phyloP scores from a whole-genome alignment of 257 asterid species.

The Lithospermum erythrorhizon region DNA sequence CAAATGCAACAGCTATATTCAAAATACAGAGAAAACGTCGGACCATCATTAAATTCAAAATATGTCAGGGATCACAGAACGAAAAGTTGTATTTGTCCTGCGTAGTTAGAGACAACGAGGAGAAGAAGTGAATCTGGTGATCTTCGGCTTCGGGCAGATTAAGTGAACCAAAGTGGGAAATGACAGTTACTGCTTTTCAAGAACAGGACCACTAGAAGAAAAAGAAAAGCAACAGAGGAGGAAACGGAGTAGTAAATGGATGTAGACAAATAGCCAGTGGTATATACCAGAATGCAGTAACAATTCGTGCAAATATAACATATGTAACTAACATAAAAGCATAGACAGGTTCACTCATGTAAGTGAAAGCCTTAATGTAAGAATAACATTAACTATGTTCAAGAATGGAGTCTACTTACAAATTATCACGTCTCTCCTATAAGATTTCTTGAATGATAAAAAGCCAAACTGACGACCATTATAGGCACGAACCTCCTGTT shows the following conservation, averaged over 20 bases:
- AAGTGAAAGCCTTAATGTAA: not conserved
- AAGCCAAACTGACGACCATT: constrained; percentile 26
- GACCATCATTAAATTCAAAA: not conserved
- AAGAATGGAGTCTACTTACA: constrained; percentile 36
- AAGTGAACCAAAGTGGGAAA: not conserved
- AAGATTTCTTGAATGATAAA: constrained; percentile 24
- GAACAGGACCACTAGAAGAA: not conserved
- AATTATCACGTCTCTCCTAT: constrained; percentile 26
- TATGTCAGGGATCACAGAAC: not conserved
- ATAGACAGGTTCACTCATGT: not conserved
- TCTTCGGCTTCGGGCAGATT: not conserved
- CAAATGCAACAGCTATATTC: too few species aligned
- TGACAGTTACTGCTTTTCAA: not conserved
- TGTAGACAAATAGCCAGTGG: not conserved
- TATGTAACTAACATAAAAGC: too few species aligned
- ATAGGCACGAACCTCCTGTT: constrained; percentile 35
- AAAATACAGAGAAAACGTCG: not conserved
- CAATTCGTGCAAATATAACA: not conserved
- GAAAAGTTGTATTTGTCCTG: not conserved
- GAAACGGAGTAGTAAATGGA: not conserved
- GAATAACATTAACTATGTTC: not conserved
- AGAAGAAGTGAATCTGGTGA: not conserved
- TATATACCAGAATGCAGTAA: not conserved
- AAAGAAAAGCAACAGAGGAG: not conserved
- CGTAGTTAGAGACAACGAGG: not conserved